Conservation (phyloP, 441 rosid species). For the Lepidium campestre region DNA sequence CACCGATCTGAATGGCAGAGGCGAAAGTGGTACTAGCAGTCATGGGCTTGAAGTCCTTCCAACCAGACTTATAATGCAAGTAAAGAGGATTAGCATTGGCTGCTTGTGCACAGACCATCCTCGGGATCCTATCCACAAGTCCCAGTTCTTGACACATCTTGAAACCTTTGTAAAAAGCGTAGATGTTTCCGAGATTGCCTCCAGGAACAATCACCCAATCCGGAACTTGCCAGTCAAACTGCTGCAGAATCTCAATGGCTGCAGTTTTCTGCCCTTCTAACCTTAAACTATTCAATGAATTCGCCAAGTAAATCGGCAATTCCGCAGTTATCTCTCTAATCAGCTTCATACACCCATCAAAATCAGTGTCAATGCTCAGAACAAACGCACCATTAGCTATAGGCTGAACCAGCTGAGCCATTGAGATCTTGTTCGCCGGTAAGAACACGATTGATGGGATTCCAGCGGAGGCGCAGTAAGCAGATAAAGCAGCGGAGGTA, state of each 20-base stretch:
- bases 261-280: slow-evolving; percentile 71
- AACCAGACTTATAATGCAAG: slow-evolving; percentile 50
- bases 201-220: slow-evolving; percentile 78
- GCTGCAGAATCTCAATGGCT: slow-evolving; percentile 66
- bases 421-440: slow-evolving; percentile 64
- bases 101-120: slow-evolving; percentile 68
- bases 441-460: slow-evolving; percentile 65
- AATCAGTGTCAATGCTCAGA: slow-evolving; percentile 62
- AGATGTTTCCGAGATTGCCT: slow-evolving; percentile 63
- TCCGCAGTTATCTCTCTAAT: slow-evolving; percentile 62
- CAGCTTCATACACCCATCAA: slow-evolving; percentile 69
- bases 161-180: slow-evolving; percentile 74
- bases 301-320: slow-evolving; percentile 58
- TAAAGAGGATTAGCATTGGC: slow-evolving; percentile 75
- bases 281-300: slow-evolving; percentile 60
- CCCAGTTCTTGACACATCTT: slow-evolving; percentile 66
- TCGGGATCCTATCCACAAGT: slow-evolving; percentile 52
- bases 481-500: slow-evolving; percentile 66
- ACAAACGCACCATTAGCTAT: slow-evolving; percentile 74
- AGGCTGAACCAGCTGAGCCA: slow-evolving; percentile 74
- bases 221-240: slow-evolving; percentile 66
- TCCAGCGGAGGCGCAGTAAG: slow-evolving; percentile 65
- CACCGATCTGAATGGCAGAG: slow-evolving; percentile 55
- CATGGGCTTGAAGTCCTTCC: slow-evolving; percentile 45
- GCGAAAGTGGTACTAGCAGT: slow-evolving; percentile 47